Base-by-base conservation (phyloP, 2,329 filamentous ascomycete genomes). In the Didymosphaeria variabile region DNA sequence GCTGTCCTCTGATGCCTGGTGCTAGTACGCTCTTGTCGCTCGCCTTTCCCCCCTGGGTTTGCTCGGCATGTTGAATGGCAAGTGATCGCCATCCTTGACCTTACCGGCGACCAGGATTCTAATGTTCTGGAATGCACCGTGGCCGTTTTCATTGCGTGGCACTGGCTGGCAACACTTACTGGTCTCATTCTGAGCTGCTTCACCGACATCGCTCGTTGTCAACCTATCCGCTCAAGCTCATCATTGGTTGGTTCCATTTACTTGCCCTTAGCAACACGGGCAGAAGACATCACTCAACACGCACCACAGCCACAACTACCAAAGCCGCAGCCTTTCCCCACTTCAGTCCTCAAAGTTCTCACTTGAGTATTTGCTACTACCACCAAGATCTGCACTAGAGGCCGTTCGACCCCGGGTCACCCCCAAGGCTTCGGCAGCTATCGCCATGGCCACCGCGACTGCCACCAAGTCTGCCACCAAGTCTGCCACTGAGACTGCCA, bases 11-110 rank as follows among this genome's bases (percentile, higher is more conserved):
- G 31, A 36, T 26, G 23, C 26, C 53, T 46, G 53, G 53, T 55
- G 53, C 53, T 55, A 46, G 53, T 38, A 47, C 21, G 21, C 53
- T 55, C 52, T 47, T 47, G 23, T 45, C 23, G 38, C 13, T 45
- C 29, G 26, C 8, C 36, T 21, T 54, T 1, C 34, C 31, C n/a
- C 40, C 26, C 29, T 55, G 53, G 53, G 52, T 34, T 15, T 46
- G 13, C 10, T 36, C 34, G 5, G 9, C 10, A 15, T 3, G 2
- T 36, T 38, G 36, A 38, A 36, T 36, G 34, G 34, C 10, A 10
- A 36, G 4, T 36, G 4, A 15, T 36, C 34, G 34, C 9, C 10
- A 10, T 36, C 34, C 10, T 36, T 2, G 34, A n/a, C n/a, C n/a
- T 4, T 36, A 36, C 34, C 15, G 36, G 36, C 5, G 34, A 38